Conservation (phyloP, 2,329 filamentous ascomycete genomes). For the Xylaria hypoxylon region DNA sequence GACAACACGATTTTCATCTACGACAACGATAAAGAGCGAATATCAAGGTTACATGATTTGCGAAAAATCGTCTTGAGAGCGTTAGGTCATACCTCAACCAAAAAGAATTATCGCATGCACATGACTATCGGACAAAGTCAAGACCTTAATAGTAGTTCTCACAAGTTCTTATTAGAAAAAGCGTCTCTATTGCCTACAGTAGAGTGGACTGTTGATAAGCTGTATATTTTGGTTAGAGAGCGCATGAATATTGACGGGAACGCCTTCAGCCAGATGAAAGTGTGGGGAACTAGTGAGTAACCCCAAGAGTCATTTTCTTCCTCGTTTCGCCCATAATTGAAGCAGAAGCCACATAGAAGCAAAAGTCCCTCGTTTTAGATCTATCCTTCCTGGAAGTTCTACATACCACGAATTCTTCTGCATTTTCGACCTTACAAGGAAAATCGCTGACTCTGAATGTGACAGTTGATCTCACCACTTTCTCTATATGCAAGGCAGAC, state of each 20-base stretch:
- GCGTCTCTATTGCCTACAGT: conserved; percentile 60
- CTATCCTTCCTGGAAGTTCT: background rate
- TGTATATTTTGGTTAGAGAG: conserved; percentile 67
- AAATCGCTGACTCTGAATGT: conserved; percentile 7
- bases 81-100: conserved; percentile 50
- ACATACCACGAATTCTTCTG: background rate
- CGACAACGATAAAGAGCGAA: conserved; percentile 45
- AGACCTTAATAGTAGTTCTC: conserved; percentile 57
- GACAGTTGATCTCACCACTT: conserved; percentile 53
- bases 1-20: conserved; percentile 63
- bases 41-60: conserved; percentile 50
- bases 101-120: conserved; percentile 58
- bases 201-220: conserved; percentile 60
- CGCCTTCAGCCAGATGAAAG: conserved; percentile 62
- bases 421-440: background rate
- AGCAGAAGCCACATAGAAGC: too few species aligned
- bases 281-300: conserved; percentile 61
- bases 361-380: background rate
- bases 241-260: conserved; percentile 48
- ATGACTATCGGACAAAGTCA: conserved; percentile 71
- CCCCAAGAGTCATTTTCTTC: background rate
- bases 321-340: background rate
- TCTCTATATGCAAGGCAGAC: conserved; percentile 34
- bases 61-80: conserved; percentile 52
- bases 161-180: conserved; percentile 65